These are phyloP conservation scores for Sphenostylis stenocarpa DNA, from an alignment of 306 rosid genomes.

Conservation along the genomic window DNA sequence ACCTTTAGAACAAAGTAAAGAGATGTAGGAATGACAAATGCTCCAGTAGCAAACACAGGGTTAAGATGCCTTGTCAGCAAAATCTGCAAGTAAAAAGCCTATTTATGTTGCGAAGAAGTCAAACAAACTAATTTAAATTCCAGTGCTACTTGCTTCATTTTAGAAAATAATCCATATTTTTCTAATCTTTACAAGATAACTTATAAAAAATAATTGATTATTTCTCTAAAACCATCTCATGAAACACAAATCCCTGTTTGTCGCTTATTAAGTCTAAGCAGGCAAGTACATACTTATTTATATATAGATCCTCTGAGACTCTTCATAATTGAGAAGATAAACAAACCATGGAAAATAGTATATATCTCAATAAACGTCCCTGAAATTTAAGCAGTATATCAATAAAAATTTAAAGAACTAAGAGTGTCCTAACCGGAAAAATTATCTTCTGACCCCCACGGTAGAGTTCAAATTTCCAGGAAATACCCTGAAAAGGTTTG, in stretches of 20 bases:
- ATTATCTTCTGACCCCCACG: conserved; percentile 93
- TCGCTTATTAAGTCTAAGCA: neutral
- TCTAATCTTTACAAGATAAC: neutral
- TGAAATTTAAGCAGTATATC: neutral
- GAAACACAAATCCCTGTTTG: neutral
- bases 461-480: conserved; percentile 82
- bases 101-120: conserved; percentile 18
- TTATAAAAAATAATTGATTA: neutral
- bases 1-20: conserved; percentile 88
- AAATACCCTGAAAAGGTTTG: conserved; percentile 70
- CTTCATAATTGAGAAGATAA: neutral
- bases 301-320: neutral
- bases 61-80: conserved; percentile 65
- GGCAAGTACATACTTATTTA: neutral
- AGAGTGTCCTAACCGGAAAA: conserved; percentile 67
- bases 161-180: neutral
- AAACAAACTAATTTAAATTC: conserved; percentile 17
- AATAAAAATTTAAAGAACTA: conserved; percentile 24
- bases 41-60: conserved; percentile 86
- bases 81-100: conserved; percentile 63
- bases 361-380: conserved; percentile 6
- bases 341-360: neutral
- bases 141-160: neutral
- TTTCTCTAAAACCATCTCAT: neutral
- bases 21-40: conserved; percentile 81